Evolutionary conservation across 116 monocot species (phyloP), one percentile per base, ranked within the genome.

Genomic region (Cymodocea nodosa): DNA sequence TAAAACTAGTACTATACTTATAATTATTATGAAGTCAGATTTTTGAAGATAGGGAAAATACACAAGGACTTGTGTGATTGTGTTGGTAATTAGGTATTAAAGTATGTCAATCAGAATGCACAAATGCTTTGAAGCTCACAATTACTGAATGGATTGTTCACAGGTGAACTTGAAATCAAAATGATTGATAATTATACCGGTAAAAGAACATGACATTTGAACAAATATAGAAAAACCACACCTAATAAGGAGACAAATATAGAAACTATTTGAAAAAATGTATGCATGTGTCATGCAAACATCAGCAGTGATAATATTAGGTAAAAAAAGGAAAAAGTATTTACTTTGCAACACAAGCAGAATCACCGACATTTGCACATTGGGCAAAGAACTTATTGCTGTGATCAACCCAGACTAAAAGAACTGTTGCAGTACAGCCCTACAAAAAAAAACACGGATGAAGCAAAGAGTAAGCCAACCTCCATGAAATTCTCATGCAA

Each of bases 321-420:
- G 4, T 40, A 73, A 39, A 0, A 56, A 64, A 19, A 34, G 35
- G 17, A 54, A 34, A 63, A 52, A 44, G 17, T 35, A 62, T 44
- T 60, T 85, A 97, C 97, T 71, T 81, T 22, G 91, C 72, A 75
- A 97, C 58, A 74, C 97, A 91, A 74, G 85, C 80, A 68, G 97
- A 97, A 86, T 97, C 91, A 62, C 97, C 97, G 76, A 91, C 85
- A 86, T 97, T 97, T 56, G 97, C 97, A 75, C 97, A 97, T 71
- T 97, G 97, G 35, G 77, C 82, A 73, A 84, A 88, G 51, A 85
- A 55, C 52, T 97, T 79, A 69, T 81, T 82, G 25, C 77, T 73
- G 35, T 75, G 68, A 73, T 80, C 88, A 71, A 76, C 72, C 97
- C 91, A 97, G 62, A 97, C 80, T 76, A 97, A 76, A 73, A 97